Percentiles rank a stretch among this genome's conserved stretches.
These are phyloP conservation scores for Rosa persica DNA, from an alignment of 306 rosid species.

Conservation along the genomic window DNA sequence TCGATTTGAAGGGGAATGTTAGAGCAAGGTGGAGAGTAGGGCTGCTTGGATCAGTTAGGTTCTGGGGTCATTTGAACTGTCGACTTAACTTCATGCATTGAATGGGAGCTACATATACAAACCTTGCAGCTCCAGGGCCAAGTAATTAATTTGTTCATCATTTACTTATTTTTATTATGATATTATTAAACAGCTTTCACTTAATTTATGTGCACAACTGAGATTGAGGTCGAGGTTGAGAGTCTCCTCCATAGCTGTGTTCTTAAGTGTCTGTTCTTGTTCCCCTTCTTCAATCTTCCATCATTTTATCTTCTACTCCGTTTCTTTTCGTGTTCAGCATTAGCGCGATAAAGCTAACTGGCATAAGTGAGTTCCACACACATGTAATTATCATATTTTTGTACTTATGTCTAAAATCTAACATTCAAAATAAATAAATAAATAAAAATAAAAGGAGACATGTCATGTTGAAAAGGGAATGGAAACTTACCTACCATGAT, in stretches of 20 bases:
- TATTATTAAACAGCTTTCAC: background rate
- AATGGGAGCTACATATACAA: conserved; percentile 55
- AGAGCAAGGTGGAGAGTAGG: conserved; percentile 69
- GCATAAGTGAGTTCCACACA: background rate
- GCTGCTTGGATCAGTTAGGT: conserved; percentile 56
- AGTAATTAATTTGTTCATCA: conserved; percentile 24
- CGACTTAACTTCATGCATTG: conserved; percentile 48
- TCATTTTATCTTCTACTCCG: background rate
- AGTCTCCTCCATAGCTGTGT: background rate
- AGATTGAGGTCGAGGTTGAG: background rate
- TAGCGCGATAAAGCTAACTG: background rate
- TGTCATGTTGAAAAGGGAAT: background rate
- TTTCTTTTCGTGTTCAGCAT: background rate
- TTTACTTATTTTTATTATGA: background rate
- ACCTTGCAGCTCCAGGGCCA: conserved; percentile 59
- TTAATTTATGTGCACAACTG: conserved; percentile 1
- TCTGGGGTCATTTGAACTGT: conserved; percentile 56
- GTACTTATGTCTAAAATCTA: background rate
- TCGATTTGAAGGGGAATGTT: conserved; percentile 52
- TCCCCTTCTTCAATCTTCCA: background rate
- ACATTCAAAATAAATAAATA: background rate
- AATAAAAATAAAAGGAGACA: background rate
- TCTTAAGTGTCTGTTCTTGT: background rate
- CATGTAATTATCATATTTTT: background rate
- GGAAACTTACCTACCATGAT: background rate